A percentile compares a stretch with the other conserved stretches of the same genome.
Conservation (phyloP, 148 eudicot species). For the Vaccinium myrtillus region DNA sequence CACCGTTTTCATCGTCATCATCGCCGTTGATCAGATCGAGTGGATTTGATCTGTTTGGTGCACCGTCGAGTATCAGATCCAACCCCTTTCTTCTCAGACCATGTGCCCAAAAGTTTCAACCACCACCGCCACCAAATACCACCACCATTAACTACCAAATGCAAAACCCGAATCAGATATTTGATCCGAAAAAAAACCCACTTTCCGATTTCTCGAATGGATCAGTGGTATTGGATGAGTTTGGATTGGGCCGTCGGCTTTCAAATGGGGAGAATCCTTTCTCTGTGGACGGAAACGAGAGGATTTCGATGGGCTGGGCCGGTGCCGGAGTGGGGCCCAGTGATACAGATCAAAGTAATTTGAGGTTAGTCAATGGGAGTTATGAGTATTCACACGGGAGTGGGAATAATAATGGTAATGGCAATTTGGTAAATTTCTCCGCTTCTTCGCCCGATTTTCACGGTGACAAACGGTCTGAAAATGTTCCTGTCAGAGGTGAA, state of each 20-base stretch:
- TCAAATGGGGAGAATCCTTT: constrained; percentile 10
- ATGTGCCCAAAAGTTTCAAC: constrained; percentile 48
- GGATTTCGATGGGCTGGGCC: constrained; percentile 4
- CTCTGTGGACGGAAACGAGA: constrained; percentile 16
- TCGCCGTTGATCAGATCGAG: constrained; percentile 39
- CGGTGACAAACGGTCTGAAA: constrained; percentile 18
- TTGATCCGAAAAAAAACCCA: constrained; percentile 1
- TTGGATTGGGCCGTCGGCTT: constrained; percentile 14
- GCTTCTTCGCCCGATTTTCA: constrained; percentile 22
- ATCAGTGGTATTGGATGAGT: constrained; percentile 12
- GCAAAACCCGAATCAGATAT: background rate
- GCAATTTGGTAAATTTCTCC: constrained; percentile 10
- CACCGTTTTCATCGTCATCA: constrained; percentile 50
- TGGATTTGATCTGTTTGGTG: constrained; percentile 48
- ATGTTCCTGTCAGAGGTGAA: constrained; percentile 35
- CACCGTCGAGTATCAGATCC: constrained; percentile 34
- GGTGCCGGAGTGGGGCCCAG: constrained; percentile 13
- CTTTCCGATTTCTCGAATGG: too few species aligned
- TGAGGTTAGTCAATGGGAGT: constrained; percentile 22
- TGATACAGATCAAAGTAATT: background rate
- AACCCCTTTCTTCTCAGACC: constrained; percentile 42
- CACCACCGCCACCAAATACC: background rate
- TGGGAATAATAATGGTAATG: constrained; percentile 8
- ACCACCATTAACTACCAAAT: constrained; percentile 22
- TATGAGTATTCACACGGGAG: constrained; percentile 12